These are phyloP conservation scores for Leishmania mexicana DNA, from an alignment of 208 protist genomes.

Conservation along the genomic window DNA sequence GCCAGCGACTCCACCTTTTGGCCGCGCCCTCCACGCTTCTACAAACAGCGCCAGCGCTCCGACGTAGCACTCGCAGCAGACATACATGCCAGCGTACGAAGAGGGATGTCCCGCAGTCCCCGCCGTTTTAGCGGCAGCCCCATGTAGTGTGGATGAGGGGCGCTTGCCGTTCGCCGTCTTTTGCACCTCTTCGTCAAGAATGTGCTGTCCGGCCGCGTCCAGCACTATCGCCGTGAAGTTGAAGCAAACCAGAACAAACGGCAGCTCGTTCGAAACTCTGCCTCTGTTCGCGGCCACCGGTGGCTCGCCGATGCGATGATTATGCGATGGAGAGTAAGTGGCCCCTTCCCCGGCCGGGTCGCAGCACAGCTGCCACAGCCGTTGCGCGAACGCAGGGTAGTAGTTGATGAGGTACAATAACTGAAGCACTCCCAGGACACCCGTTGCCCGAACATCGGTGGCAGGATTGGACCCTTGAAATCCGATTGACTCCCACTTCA, in stretches of 20 bases:
- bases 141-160: not conserved
- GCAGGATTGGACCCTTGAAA: constrained; percentile 84
- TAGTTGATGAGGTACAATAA: constrained; percentile 73
- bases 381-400: constrained; percentile 51
- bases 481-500: constrained; percentile 71
- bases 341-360: constrained; percentile 1
- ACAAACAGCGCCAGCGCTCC: constrained; percentile 31
- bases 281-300: not conserved
- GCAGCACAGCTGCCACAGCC: constrained; percentile 63
- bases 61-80: constrained; percentile 31
- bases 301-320: not conserved
- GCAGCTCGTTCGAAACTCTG: constrained; percentile 42
- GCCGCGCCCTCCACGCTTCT: constrained; percentile 15
- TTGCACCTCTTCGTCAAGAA: constrained; percentile 26
- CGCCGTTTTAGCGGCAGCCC: not conserved
- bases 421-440: constrained; percentile 72
- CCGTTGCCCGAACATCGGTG: constrained; percentile 79
- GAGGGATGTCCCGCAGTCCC: constrained; percentile 1
- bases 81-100: constrained; percentile 19
- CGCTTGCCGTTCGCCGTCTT: constrained; percentile 7
- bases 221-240: constrained; percentile 69
- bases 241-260: constrained; percentile 81
- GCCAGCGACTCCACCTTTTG: not conserved
- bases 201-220: constrained; percentile 39
- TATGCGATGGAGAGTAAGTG: not conserved